Percentiles rank a stretch among this genome's conserved stretches.
These are phyloP conservation scores for Suillus lakei DNA, from an alignment of 768 basidiomycete genomes.

Conservation along the genomic window DNA sequence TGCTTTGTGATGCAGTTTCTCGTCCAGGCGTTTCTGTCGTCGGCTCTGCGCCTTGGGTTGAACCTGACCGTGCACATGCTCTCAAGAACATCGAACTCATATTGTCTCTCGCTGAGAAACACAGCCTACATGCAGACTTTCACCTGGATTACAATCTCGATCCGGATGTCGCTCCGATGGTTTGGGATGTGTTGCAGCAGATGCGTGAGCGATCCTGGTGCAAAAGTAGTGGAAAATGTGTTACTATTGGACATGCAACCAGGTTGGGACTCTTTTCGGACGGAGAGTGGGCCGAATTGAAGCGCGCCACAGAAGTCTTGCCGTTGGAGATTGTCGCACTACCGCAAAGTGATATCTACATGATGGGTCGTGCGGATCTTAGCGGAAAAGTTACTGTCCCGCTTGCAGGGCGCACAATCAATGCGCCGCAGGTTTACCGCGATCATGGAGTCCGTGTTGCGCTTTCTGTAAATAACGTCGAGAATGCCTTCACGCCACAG, in stretches of 20 bases:
- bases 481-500: slow-evolving; percentile 73
- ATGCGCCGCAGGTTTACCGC: slow-evolving; percentile 51
- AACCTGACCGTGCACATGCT: slow-evolving; percentile 51
- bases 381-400: slow-evolving; percentile 31
- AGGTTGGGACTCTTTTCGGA: slow-evolving; percentile 56
- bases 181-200: slow-evolving; percentile 56
- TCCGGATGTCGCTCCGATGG: slow-evolving; percentile 51
- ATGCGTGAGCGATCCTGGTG: slow-evolving; percentile 36
- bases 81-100: slow-evolving; percentile 58
- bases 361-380: slow-evolving; percentile 54
- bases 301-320: slow-evolving; percentile 40
- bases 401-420: slow-evolving; percentile 56
- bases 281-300: slow-evolving; percentile 50
- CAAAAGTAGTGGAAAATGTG: slow-evolving; percentile 31
- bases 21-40: slow-evolving; percentile 51
- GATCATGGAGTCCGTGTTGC: slow-evolving; percentile 53
- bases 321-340: slow-evolving; percentile 60
- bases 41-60: slow-evolving; percentile 71
- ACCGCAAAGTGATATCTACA: slow-evolving; percentile 70
- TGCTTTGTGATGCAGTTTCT: slow-evolving; percentile 48
- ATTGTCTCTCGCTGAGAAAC: slow-evolving; percentile 47
- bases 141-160: slow-evolving; percentile 74
- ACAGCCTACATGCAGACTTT: slow-evolving; percentile 57
- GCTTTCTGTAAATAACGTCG: slow-evolving; percentile 67
- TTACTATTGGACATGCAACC: slow-evolving; percentile 66